phyloP scores from a whole-genome alignment of 352 stramenopile species.

The Phytophthora citricola region DNA sequence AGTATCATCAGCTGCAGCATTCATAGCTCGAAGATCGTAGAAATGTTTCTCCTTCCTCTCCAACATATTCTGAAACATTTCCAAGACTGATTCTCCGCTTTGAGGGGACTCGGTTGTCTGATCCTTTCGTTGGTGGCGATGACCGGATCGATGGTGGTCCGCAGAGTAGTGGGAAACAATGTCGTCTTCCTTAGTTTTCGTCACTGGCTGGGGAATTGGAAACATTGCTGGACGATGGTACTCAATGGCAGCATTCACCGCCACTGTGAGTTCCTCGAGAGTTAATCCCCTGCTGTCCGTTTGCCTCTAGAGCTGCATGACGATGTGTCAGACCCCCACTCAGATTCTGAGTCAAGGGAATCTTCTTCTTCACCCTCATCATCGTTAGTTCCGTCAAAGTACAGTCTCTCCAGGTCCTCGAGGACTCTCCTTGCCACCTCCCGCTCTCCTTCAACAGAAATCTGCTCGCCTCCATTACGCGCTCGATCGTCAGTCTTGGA shows the following conservation, averaged over 20 bases:
- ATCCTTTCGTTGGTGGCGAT: conserved; percentile 1
- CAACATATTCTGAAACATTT: conserved; percentile 35
- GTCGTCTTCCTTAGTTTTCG: not conserved
- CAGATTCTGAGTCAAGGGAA: conserved; percentile 13
- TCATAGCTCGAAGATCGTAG: conserved; percentile 14
- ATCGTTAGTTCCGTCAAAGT: conserved; percentile 32
- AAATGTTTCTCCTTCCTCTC: conserved; percentile 35
- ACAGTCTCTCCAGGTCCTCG: conserved; percentile 57
- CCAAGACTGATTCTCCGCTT: conserved; percentile 8
- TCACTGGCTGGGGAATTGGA: not conserved
- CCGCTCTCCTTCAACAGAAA: conserved; percentile 17
- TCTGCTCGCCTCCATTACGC: conserved; percentile 7
- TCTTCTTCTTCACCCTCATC: conserved; percentile 18
- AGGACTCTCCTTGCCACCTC: conserved; percentile 51
- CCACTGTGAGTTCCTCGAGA: conserved; percentile 60
- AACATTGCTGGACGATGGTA: conserved; percentile 38
- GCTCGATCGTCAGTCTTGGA: not conserved
- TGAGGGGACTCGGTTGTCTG: not conserved
- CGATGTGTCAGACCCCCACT: conserved; percentile 8
- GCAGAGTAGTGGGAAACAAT: not conserved
- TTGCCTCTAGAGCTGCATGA: conserved; percentile 1
- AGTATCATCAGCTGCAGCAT: not conserved
- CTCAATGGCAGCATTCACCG: conserved; percentile 64
- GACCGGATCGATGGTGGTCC: not conserved
- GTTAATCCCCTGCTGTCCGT: conserved; percentile 32